Percentiles rank a stretch among this genome's conserved stretches.
Evolutionary conservation across 768 basidiomycete species (phyloP).

Genomic region (Hydnomerulius pinastri): DNA sequence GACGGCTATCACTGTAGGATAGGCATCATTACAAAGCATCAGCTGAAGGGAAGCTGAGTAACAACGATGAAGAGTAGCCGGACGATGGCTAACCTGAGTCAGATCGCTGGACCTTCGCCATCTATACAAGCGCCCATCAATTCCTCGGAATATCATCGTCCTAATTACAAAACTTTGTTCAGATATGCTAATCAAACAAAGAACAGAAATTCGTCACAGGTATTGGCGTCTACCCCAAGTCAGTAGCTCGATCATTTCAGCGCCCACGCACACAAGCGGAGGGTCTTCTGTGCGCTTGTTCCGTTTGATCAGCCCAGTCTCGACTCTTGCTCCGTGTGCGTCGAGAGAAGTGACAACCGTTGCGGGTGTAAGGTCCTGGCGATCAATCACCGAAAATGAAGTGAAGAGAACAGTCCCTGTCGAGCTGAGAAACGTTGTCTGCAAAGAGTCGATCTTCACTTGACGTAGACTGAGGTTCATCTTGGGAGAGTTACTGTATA

Average conservation of each 20-base stretch:
- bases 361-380: neutral
- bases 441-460: constrained; percentile 9
- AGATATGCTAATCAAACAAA: neutral
- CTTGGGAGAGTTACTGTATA: neutral
- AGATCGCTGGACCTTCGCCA: constrained; percentile 4
- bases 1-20: constrained; percentile 11
- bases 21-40: neutral
- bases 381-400: constrained; percentile 1
- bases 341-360: constrained; percentile 17
- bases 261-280: constrained; percentile 2
- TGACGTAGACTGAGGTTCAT: constrained; percentile 24
- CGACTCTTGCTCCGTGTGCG: constrained; percentile 1
- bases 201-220: neutral
- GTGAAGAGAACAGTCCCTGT: constrained; percentile 18
- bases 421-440: constrained; percentile 17
- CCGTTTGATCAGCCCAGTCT: constrained; percentile 21
- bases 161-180: neutral
- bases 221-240: neutral
- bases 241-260: constrained; percentile 2
- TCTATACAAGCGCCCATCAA: constrained; percentile 11
- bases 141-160: constrained; percentile 6
- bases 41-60: constrained; percentile 4
- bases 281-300: neutral
- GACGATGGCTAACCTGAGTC: neutral
- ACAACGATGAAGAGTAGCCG: neutral